phyloP scores from a whole-genome alignment of 2,329 filamentous ascomycete species.

The Annulohypoxylon truncatum region DNA sequence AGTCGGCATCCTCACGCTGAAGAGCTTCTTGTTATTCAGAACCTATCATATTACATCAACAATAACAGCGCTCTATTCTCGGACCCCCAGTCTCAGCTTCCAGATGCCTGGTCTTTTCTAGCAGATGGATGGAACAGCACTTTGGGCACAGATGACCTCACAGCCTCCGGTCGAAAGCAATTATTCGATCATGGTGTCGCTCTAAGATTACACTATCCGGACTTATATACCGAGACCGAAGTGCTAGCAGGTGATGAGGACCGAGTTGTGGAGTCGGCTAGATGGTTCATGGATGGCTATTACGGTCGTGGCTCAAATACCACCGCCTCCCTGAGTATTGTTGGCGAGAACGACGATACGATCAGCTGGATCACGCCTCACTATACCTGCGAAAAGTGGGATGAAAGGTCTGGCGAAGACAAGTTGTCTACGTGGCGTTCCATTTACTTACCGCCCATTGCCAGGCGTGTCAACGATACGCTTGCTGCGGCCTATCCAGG shows the following conservation, averaged over 20 bases:
- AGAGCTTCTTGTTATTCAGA: slow-evolving; percentile 35
- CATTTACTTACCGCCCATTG: slow-evolving; percentile 41
- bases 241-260: slow-evolving; percentile 40
- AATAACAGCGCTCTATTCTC: slow-evolving; percentile 39
- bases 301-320: slow-evolving; percentile 36
- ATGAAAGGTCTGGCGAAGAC: slow-evolving; percentile 27
- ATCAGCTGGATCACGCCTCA: slow-evolving; percentile 43
- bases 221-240: slow-evolving; percentile 33
- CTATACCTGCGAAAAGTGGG: slow-evolving; percentile 36
- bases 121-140: slow-evolving; percentile 37
- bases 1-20: slow-evolving; percentile 39
- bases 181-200: slow-evolving; percentile 43
- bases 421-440: slow-evolving; percentile 27
- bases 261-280: slow-evolving; percentile 40
- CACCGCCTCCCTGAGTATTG: slow-evolving; percentile 29
- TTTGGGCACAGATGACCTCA: slow-evolving; percentile 36
- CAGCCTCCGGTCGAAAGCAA: slow-evolving; percentile 39
- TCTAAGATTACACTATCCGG: slow-evolving; percentile 33
- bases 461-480: slow-evolving; percentile 33
- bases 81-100: slow-evolving; percentile 25
- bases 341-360: slow-evolving; percentile 35
- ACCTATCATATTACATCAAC: slow-evolving; percentile 38
- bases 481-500: slow-evolving; percentile 32
- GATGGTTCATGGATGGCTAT: slow-evolving; percentile 43
- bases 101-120: slow-evolving; percentile 35